Evolutionary conservation across 2,329 filamentous ascomycete species (phyloP), one percentile per base, ranked within the genome.

Genomic region (Emergomyces africanus): DNA sequence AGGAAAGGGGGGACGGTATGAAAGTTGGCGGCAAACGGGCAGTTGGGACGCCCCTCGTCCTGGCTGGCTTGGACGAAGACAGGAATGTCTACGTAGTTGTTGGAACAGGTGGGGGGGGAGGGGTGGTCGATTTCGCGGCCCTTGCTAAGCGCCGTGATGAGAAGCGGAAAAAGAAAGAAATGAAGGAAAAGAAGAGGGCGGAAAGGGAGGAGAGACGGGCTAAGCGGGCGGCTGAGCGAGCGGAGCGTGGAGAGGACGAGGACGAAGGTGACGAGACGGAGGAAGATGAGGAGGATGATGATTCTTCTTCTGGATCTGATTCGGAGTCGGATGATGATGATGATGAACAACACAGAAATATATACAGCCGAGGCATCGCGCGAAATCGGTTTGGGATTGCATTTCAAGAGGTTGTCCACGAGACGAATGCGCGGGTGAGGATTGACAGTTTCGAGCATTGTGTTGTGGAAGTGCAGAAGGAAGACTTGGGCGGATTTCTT

Each of bases 401-500:
- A 2, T 99, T 99, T 72, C 90, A 96, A 71, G 90, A 96, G 69
- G 94, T 97, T 0, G 88, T 96, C 1, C 83, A 87, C 57, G 90
- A 96, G 77, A 97, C 92, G 18, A 94, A 86, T 61, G 89, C 92
- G 0, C 78, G 91, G 18, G 90, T 97, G 23, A 80, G 90, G 61
- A 95, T 96, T 69, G 94, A 99, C 74, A 95, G 89, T 72, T 99
- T 99, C 68, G 94, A 99, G 74, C 89, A 96, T 71, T 95, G 90
- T 68, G 94, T 97, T 8, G 91, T 97, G 53, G 94, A 99, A 72
- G 92, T 99, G n/a, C 86, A 86, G 74, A 96, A 96, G 77, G 94
- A 97, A 70, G 94, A 97, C 73, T 76, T 99, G 33, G 84, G 85
- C 18, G 89, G 87, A 0, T 99, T 99, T 71, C 77, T 99, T 64